A percentile compares a stretch with the other conserved stretches of the same genome.
These are phyloP conservation scores for Clitopilus passeckerianus DNA, from an alignment of 768 basidiomycete genomes.

Conservation along the genomic window DNA sequence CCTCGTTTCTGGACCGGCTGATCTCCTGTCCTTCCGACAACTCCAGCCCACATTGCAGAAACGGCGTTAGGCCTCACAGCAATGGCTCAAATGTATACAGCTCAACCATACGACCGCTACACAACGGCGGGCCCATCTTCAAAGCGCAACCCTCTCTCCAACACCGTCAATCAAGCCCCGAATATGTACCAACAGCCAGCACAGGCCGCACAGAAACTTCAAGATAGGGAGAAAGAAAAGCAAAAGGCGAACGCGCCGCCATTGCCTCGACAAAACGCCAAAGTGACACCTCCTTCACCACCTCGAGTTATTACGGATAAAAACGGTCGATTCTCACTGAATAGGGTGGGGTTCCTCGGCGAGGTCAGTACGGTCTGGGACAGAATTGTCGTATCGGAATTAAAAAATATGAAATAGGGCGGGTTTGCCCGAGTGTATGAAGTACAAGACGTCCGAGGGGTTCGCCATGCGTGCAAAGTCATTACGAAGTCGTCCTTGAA, in stretches of 20 bases:
- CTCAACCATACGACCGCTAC: slow-evolving; percentile 24
- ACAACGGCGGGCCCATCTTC: slow-evolving; percentile 19
- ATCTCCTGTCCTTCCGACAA: slow-evolving; percentile 1
- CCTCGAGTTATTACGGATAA: slow-evolving; percentile 73
- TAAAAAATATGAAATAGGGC: slow-evolving; percentile 45
- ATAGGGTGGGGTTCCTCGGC: slow-evolving; percentile 79
- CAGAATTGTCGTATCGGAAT: neutral
- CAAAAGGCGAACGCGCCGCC: slow-evolving; percentile 50
- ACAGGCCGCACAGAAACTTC: slow-evolving; percentile 27
- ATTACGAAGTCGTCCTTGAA: slow-evolving; percentile 89
- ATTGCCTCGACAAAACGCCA: slow-evolving; percentile 76
- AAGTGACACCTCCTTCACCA: slow-evolving; percentile 76
- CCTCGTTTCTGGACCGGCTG: slow-evolving; percentile 13
- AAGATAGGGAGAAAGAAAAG: slow-evolving; percentile 26
- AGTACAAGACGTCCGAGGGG: slow-evolving; percentile 67
- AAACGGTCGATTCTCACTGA: slow-evolving; percentile 49
- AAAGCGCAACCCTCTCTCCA: slow-evolving; percentile 24
- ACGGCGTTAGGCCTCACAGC: slow-evolving; percentile 29
- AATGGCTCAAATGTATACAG: slow-evolving; percentile 30
- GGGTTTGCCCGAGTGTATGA: slow-evolving; percentile 98
- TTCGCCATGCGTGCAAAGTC: slow-evolving; percentile 84
- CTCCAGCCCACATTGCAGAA: slow-evolving; percentile 9
- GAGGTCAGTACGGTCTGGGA: slow-evolving; percentile 54
- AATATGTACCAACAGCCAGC: slow-evolving; percentile 18
- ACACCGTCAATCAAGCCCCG: slow-evolving; percentile 24